These are phyloP conservation scores for Fusarium stilboides DNA, from an alignment of 2,329 filamentous ascomycete species.

Conservation along the genomic window DNA sequence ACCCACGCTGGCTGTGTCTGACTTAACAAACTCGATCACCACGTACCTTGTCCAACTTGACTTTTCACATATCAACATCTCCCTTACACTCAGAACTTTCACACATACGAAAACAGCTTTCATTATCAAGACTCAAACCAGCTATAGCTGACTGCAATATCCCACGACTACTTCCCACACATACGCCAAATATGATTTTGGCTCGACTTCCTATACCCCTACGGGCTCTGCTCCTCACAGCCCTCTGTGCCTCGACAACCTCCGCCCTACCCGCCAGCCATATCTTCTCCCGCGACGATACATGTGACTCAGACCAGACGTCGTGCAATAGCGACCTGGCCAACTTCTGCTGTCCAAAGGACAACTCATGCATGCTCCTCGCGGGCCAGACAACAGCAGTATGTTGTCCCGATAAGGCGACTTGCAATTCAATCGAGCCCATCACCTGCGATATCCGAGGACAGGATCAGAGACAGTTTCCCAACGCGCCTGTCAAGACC, in stretches of 20 bases:
- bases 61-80: conserved; percentile 16
- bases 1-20: conserved; percentile 42
- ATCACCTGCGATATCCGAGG: conserved; percentile 52
- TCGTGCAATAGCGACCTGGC: conserved; percentile 72
- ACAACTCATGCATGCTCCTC: conserved; percentile 71
- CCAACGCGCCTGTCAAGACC: conserved; percentile 76
- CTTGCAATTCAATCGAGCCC: conserved; percentile 70
- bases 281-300: conserved; percentile 62
- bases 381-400: conserved; percentile 77
- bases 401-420: conserved; percentile 74
- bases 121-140: neutral
- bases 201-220: conserved; percentile 46
- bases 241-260: conserved; percentile 55
- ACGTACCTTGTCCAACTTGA: conserved; percentile 3
- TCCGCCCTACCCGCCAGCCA: conserved; percentile 58
- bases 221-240: conserved; percentile 58
- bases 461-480: conserved; percentile 72
- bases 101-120: conserved; percentile 15
- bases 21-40: conserved; percentile 11
- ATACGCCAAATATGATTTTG: conserved; percentile 36
- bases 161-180: conserved; percentile 5
- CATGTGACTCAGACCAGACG: conserved; percentile 67
- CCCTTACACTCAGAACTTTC: conserved; percentile 4
- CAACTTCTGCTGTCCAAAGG: conserved; percentile 76
- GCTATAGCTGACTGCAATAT: conserved; percentile 12